phyloP scores from a whole-genome alignment of 192 early-diverging fungal species.

The Coemansia sp. region DNA sequence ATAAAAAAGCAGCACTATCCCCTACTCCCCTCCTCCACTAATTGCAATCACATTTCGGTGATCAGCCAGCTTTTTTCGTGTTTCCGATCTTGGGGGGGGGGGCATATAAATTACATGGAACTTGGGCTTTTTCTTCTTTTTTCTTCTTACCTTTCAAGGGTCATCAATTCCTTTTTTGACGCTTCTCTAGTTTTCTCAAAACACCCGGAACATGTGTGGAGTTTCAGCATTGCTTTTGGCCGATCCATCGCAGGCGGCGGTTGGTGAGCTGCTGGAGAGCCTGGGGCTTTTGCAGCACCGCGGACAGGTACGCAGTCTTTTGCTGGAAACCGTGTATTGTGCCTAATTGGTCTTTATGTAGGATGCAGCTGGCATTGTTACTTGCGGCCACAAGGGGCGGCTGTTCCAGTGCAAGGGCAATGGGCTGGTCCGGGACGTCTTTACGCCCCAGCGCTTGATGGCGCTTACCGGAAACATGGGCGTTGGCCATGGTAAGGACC shows the following conservation, averaged over 20 bases:
- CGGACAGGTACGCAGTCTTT: conserved; percentile 78
- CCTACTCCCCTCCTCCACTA: no score
- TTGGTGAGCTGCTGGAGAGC: conserved; percentile 89
- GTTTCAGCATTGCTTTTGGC: conserved; percentile 81
- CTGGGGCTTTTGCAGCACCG: conserved; percentile 95
- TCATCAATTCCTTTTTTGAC: no score
- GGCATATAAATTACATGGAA: not conserved
- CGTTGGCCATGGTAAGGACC: conserved; percentile 87
- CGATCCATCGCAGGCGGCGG: conserved; percentile 69
- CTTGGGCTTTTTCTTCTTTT: not conserved
- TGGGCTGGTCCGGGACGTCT: conserved; percentile 99
- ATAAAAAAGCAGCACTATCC: no score
- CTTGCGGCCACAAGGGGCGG: conserved; percentile 93
- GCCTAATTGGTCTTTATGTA: conserved; percentile 30
- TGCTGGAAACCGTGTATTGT: no score
- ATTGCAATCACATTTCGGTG: no score
- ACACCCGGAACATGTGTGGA: conserved; percentile 72
- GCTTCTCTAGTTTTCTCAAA: no score
- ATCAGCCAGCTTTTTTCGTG: no score
- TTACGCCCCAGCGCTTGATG: conserved; percentile 74
- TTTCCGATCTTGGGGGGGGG: no score
- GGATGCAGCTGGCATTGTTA: conserved; percentile 99
- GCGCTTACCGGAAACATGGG: conserved; percentile 85
- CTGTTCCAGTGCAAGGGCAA: conserved; percentile 99
- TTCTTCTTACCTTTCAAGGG: conserved; percentile 17